Evolutionary conservation across 208 protist species (phyloP), one percentile per base, ranked within the genome.

Genomic region (Acanthamoeba sp.): DNA sequence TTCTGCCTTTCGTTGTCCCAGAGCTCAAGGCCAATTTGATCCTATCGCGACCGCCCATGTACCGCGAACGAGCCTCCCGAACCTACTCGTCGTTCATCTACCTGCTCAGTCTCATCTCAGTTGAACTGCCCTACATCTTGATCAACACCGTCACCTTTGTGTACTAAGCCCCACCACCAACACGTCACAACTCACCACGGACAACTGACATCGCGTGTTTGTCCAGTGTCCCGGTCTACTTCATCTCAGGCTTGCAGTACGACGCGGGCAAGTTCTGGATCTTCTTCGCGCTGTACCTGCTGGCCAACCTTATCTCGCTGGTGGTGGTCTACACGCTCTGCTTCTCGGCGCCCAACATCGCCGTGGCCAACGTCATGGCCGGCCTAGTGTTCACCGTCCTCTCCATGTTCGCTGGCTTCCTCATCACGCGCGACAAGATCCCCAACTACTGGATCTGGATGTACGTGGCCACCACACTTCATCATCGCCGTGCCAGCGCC

Each of bases 341-440:
- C 22, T n/a, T 80, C 18, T 20, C 38, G 22, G 32, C 71, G 22
- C 71, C 71, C 18, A 80, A 80, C 71, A 48, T 80, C 71, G 36
- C 38, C 71, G 22, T 80, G 10, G 71, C 71, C 38, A 80, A 80
- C 32, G 36, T 27, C 24, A 20, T 24, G 24, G 24, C 73, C 0
- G 73, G 18, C 14, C 12, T 89, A 18, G 32, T 89, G 29, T 89
- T 89, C 48, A 55, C 80, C 18, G 9, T 62, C 14, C 27, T 62
- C 48, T 38, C 48, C 45, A 42, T 62, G 45, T 34, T 89, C 24
- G 80, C 80, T 16, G 80, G 80, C 80, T 89, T 89, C 80, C 45
- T 89, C 80, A 89, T 89, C 80, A 36, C 80, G 29, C 80, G 80
- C 10, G 20, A 55, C 52, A 64, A 89, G 16, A 89, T 89, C 52